Conservation (phyloP, 2,329 filamentous ascomycete genomes). For the Penicillium capsulatum region DNA sequence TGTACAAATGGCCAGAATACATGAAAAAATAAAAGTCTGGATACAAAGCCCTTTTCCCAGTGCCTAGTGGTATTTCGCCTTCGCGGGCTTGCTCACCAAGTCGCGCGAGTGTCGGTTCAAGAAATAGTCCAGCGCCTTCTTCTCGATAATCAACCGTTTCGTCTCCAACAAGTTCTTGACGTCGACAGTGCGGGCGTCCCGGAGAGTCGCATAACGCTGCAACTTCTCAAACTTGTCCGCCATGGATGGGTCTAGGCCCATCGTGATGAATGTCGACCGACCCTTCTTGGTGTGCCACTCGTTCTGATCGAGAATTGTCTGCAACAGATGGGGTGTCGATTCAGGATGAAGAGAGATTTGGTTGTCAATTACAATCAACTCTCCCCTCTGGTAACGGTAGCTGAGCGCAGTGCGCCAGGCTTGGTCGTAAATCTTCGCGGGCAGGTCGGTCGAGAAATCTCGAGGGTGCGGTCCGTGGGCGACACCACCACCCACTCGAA, state of each 20-base stretch:
- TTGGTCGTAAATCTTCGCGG: constrained; percentile 87
- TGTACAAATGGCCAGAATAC: constrained; percentile 28
- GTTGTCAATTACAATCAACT: constrained; percentile 80
- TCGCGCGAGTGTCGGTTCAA: constrained; percentile 60
- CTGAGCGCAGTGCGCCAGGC: constrained; percentile 92
- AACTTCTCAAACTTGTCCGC: constrained; percentile 62
- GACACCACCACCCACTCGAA: constrained; percentile 80
- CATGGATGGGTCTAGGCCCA: constrained; percentile 57
- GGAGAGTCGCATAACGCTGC: constrained; percentile 63
- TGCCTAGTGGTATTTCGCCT: constrained; percentile 29
- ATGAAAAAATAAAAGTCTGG: constrained; percentile 10
- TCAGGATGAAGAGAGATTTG: constrained; percentile 62
- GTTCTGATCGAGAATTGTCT: constrained; percentile 66
- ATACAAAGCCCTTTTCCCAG: constrained; percentile 6
- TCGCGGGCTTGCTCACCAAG: constrained; percentile 32
- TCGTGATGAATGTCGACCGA: constrained; percentile 71
- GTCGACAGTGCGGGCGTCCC: constrained; percentile 75
- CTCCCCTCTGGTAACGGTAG: constrained; percentile 81
- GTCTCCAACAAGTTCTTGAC: constrained; percentile 90
- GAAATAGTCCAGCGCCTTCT: constrained; percentile 70
- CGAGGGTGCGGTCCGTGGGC: constrained; percentile 84
- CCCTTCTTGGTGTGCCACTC: constrained; percentile 64
- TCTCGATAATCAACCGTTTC: constrained; percentile 81
- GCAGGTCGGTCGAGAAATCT: constrained; percentile 81
- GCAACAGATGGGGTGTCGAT: constrained; percentile 54